Evolutionary conservation across 2,329 filamentous ascomycete genomes (phyloP), one percentile per base, ranked within the genome.

Genomic region (Gyromitra esculenta): DNA sequence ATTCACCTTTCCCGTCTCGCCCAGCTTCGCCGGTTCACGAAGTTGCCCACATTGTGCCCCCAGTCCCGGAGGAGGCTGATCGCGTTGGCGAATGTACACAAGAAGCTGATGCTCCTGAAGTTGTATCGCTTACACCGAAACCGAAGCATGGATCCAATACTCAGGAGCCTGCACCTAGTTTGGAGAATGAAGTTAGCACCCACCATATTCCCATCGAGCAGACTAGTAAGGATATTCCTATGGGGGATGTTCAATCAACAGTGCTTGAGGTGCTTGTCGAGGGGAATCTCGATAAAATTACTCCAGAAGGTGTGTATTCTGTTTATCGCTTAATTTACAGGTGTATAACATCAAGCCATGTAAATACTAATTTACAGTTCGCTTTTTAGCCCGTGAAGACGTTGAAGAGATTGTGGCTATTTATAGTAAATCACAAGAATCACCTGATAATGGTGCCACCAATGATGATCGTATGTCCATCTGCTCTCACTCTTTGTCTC

Each of bases 1-100:
- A 77, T 37, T 77, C 75, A 31, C 75, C 75, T 39, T 77, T 74
- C 31, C 75, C 75, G 8, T 77, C 75, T 25, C 71, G 75, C 3
- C 75, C 50, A 8, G n/a, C 71, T 45, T 74, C 75, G 11, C 75
- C 75, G 18, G 31, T 41, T 18, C 35, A 37, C 13, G 59, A 75
- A 43, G 39, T 59, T 18, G 31, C 72, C n/a, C 48, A 70, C 50
- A 50, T 64, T 43, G 71, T 60, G 5, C 59, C 65, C 5, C 63
- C 64, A n/a, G 57, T 74, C 48, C 25, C 64, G 3, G 59, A 62
- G 21, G 75, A 77, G 62, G 57, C 64, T 52, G 52, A 15, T 43
- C n/a, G 31, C 69, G 66, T 39, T 13, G 31, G 39, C 31, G 52
- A 62, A 35, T 18, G 41, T 48, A 15, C 15, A 68, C 31, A 60